Base-by-base conservation (phyloP, 495 filamentous ascomycete species). In the Penicillium daleae region DNA sequence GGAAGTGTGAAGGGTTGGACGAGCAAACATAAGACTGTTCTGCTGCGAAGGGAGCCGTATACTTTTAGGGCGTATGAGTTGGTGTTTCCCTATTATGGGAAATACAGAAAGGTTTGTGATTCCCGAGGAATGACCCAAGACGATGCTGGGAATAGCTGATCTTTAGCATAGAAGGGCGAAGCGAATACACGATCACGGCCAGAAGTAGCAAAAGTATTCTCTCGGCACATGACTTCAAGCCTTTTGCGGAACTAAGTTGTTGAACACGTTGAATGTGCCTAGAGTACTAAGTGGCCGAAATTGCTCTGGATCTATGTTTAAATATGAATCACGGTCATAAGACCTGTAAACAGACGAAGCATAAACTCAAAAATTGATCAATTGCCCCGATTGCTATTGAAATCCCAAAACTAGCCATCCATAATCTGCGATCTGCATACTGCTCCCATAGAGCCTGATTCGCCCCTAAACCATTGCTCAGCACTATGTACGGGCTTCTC, bases 1-100 rank as follows among this genome's bases (percentile, higher is more conserved):
- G 63, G 67, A 3, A 74, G 71, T 56, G 64, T 62, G 0, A 63
- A 56, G 19, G 73, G 73, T 6, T 74, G 67, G 69, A 70, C 66
- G 21, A 66, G 63, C 26, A 76, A 76, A 44, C 40, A 57, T 21
- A 64, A 54, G 31, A 35, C 62, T 13, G 65, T 69, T 15, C 57
- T 64, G 22, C 29, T 73, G 26, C 62, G 54, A 15, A 67, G 40
- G n/a, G 46, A 57, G 21, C 71, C 71, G 0, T 67, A 67, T 62
- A 39, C 56, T 13, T 63, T 65, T 46, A 67, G 68, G 24, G 57
- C 53, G 15, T 74, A 72, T 57, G 69, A 71, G 17, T 58, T 65
- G 55, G 63, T 71, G 13, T 66, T 74, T 31, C 19, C 44, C 6
- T 60, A 60, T 10, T 19, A 48, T 32, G 61, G 54, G 62, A 65